Base-by-base conservation (phyloP, 257 asterid genomes). In the Nicotiana benthamiana region DNA sequence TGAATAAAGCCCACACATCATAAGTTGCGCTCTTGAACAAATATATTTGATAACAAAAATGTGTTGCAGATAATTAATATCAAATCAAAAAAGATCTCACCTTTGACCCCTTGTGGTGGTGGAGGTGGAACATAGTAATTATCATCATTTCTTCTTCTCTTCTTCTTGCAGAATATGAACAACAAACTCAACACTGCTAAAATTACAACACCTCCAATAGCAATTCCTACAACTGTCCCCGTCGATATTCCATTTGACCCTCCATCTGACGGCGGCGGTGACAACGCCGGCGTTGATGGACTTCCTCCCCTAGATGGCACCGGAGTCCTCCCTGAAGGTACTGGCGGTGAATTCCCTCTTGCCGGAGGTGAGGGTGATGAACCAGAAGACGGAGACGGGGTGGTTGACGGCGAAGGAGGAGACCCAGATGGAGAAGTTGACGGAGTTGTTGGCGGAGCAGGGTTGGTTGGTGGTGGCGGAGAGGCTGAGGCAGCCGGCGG, bases 151-250 rank as follows among this genome's bases (percentile, higher is more conserved):
- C 98, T 89, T 85, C 93, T 90, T 87, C 80, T 93, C 84, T 89
- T 93, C 87, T 86, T 93, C 87, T 82, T 90, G 80, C 93, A 93
- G 82, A 84, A 88, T 5, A 92, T 60, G 75, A 82, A 89, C 68
- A 92, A 30, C 65, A 91, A 32, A 68, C 91, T 88, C 79, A 93
- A 15, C 68, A 90, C 57, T 48, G 82, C 89, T n/a, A 93, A 84
- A 66, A 92, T 51, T 0, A 89, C 77, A 4, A 93, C 92, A 52
- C 92, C 97, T 4, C 90, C 97, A 5, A 92, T 54, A 8, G 96
- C 97, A 24, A 93, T 86, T 30, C 97, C 97, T 13, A 92, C 90
- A 16, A 90, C 92, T 83, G 59, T 8, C 51, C 88, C 92, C 4
- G 92, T 85, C 7, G 97, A 82, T 20, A 89, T 82, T 8, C 84